Evolutionary conservation across 2,329 filamentous ascomycete species (phyloP).

Genomic region (Talaromyces marneffei): DNA sequence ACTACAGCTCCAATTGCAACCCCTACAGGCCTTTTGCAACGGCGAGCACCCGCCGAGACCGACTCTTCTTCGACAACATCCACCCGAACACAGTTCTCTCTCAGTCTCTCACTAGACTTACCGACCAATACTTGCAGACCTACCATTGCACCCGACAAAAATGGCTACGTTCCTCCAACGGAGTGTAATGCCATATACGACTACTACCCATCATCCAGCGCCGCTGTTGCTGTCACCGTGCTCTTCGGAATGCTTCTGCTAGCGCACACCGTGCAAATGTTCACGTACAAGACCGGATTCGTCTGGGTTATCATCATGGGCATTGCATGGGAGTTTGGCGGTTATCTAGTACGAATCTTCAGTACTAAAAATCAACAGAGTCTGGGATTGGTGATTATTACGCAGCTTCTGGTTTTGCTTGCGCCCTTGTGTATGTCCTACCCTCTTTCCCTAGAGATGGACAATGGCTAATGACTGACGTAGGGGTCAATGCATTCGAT

Average conservation of each 20-base stretch:
- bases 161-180: slow-evolving; percentile 20
- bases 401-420: slow-evolving; percentile 42
- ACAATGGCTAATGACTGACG: background rate
- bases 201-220: slow-evolving; percentile 35
- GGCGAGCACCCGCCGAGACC: background rate
- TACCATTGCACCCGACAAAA: slow-evolving; percentile 20
- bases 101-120: background rate
- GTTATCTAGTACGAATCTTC: slow-evolving; percentile 38
- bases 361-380: slow-evolving; percentile 38
- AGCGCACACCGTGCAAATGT: slow-evolving; percentile 29
- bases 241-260: slow-evolving; percentile 32
- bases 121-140: slow-evolving; percentile 17
- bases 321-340: slow-evolving; percentile 34
- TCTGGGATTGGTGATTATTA: slow-evolving; percentile 25
- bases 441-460: no score
- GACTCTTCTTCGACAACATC: background rate
- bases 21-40: background rate
- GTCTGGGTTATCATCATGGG: slow-evolving; percentile 43
- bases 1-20: background rate
- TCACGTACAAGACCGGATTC: slow-evolving; percentile 31
- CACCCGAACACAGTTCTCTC: background rate
- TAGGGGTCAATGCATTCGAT: slow-evolving; percentile 41
- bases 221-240: slow-evolving; percentile 31
- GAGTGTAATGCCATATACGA: slow-evolving; percentile 15
- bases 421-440: slow-evolving; percentile 24